Evolutionary conservation across 2,329 filamentous ascomycete genomes (phyloP), one percentile per base, ranked within the genome.

Genomic region (Ascochyta koolunga): DNA sequence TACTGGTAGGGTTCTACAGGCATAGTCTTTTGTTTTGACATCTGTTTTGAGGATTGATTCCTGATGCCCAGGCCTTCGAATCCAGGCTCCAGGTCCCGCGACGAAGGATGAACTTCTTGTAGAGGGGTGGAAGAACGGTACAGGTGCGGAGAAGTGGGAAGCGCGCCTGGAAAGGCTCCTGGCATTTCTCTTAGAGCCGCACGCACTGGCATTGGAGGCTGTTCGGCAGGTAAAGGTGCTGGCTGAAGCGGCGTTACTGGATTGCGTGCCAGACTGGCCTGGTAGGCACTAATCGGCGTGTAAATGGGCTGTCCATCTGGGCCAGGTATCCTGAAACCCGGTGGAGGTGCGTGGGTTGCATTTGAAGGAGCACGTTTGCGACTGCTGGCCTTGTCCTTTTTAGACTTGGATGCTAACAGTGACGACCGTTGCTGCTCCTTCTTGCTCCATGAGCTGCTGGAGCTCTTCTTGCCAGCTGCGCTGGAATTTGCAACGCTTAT

Each of bases 291-390:
- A 37, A 79, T 70, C n/a, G 79, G 73, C 25, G 70, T 65, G 54
- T 80, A 82, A 8, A 77, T 70, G 2, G 77, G 72, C 50, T 76
- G 70, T 46, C 81, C 79, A 62, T 82, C 79, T 32, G 79, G 74
- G 15, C 79, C 77, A 52, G 76, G 73, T 19, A 83, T 67, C 60
- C 82, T 62, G 67, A 81, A 78, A 62, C 80, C 79, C 31, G 80
- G 77, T 13, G 77, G 63, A 53, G 57, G 53, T 19, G 58, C 53
- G 15, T 54, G 62, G 7, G 65, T 58, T 10, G 54, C 38, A 16
- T 57, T 69, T 44, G 66, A 74, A 51, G 53, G 58, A 43, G 56
- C 66, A 10, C 61, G 65, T 52, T 69, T 70, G 37, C 64, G 67
- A 35, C 65, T 66, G 50, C 65, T 71, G 19, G 66, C 62, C 42